Conservation (phyloP, 139 green algal genomes). For the Coelastrella sp. region DNA sequence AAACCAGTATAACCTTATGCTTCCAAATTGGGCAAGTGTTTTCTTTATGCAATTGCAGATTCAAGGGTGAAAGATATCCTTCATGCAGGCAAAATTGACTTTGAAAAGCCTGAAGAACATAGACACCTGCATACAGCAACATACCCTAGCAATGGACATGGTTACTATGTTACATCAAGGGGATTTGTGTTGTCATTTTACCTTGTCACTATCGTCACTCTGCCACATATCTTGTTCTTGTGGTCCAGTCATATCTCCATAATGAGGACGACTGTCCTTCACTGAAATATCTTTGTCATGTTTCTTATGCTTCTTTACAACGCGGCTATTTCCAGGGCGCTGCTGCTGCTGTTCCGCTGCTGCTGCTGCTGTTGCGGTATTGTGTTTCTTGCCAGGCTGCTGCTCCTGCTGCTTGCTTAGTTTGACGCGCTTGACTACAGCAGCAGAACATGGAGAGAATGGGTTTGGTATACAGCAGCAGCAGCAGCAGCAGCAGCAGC, state of each 20-base stretch:
- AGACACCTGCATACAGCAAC: too few relatives aligned
- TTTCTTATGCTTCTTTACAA: not conserved
- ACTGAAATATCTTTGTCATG: constrained; percentile 14
- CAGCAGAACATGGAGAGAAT: too few relatives aligned
- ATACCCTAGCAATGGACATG: too few relatives aligned
- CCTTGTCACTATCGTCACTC: constrained; percentile 56
- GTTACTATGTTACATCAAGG: too few relatives aligned
- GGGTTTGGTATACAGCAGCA: too few relatives aligned
- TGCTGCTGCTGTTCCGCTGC: not conserved
- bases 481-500: too few relatives aligned
- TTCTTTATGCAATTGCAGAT: too few relatives aligned
- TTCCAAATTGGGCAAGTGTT: too few relatives aligned
- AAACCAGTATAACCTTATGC: too few relatives aligned
- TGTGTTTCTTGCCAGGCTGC: not conserved
- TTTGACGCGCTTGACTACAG: not conserved
- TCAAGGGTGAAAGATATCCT: too few relatives aligned
- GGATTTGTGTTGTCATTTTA: constrained; percentile 15
- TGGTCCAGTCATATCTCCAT: constrained; percentile 30
- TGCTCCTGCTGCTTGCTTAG: constrained; percentile 20
- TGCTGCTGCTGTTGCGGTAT: constrained; percentile 1
- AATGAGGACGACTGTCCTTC: constrained; percentile 20
- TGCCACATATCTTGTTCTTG: constrained; percentile 49
- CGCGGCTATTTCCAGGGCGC: not conserved
- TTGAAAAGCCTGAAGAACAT: too few relatives aligned
- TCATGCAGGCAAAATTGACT: too few relatives aligned